A percentile compares a stretch with the other conserved stretches of the same genome.
phyloP scores from a whole-genome alignment of 805 yeast genomes.

The Saturnispora zaruensis region DNA sequence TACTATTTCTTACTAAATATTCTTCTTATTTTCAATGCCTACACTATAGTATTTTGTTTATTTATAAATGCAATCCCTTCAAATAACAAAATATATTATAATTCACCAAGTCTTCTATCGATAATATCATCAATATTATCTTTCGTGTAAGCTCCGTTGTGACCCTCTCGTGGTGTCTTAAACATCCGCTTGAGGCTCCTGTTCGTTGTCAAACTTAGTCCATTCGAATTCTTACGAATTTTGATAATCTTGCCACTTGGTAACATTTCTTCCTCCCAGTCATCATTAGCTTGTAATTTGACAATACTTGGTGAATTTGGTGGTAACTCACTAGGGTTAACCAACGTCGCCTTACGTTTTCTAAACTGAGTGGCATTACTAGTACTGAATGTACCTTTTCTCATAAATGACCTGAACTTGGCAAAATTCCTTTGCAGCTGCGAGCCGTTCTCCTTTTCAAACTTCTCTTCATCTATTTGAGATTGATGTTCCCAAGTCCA shows the following conservation, averaged over 20 bases:
- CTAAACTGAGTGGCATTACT: constrained; percentile 30
- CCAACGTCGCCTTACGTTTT: constrained; percentile 41
- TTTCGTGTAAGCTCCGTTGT: constrained; percentile 31
- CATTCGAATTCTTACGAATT: constrained; percentile 23
- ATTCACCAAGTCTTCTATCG: constrained; percentile 26
- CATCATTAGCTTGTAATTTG: constrained; percentile 26
- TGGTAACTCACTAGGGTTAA: constrained; percentile 40
- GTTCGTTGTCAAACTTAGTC: constrained; percentile 21
- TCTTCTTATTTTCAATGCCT: neutral
- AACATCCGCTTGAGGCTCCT: constrained; percentile 22
- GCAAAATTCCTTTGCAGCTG: constrained; percentile 14
- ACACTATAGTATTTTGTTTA: neutral
- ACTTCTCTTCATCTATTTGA: constrained; percentile 20
- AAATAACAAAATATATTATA: neutral
- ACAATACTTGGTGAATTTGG: constrained; percentile 38
- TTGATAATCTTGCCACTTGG: constrained; percentile 68
- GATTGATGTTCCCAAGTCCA: constrained; percentile 53
- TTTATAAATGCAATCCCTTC: constrained; percentile 19
- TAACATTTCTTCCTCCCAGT: constrained; percentile 46
- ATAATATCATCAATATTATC: constrained; percentile 44
- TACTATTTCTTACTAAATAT: neutral
- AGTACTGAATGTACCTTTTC: constrained; percentile 30
- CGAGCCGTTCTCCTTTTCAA: constrained; percentile 13
- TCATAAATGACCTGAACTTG: constrained; percentile 24
- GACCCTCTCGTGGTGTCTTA: constrained; percentile 17